A percentile compares a stretch with the other conserved stretches of the same genome.
These are phyloP conservation scores for Rhodotorula taiwanensis DNA, from an alignment of 768 basidiomycete genomes.

Conservation along the genomic window DNA sequence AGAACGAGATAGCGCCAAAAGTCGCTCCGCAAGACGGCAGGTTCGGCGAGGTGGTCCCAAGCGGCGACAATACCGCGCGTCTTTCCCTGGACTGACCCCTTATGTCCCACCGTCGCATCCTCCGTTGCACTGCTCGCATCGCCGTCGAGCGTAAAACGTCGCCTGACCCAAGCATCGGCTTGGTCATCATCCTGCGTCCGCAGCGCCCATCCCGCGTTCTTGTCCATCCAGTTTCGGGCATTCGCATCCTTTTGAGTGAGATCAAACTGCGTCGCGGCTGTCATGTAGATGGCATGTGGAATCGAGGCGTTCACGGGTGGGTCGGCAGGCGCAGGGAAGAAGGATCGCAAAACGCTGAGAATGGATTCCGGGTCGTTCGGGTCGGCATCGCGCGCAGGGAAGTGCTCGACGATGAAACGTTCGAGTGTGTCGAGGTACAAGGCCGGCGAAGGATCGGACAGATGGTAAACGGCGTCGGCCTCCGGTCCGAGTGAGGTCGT, in stretches of 20 bases:
- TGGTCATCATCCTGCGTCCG: conserved; percentile 19
- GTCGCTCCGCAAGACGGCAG: conserved; percentile 34
- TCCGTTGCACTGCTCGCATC: no score
- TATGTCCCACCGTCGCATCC: not conserved
- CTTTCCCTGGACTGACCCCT: no score
- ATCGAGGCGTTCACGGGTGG: conserved; percentile 2
- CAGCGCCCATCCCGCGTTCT: conserved; percentile 15
- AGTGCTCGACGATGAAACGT: conserved; percentile 20
- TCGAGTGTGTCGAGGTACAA: conserved; percentile 29
- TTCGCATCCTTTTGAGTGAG: not conserved
- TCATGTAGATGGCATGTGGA: conserved; percentile 31
- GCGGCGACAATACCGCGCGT: conserved; percentile 24
- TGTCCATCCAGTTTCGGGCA: conserved; percentile 3
- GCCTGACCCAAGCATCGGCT: conserved; percentile 26
- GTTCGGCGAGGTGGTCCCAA: conserved; percentile 23
- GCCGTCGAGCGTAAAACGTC: conserved; percentile 16
- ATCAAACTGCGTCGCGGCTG: conserved; percentile 7
- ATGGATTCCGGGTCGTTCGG: conserved; percentile 23
- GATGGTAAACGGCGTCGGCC: conserved; percentile 34
- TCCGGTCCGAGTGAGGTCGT: conserved; percentile 24
- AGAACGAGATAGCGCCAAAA: conserved; percentile 39
- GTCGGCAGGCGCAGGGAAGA: conserved; percentile 21
- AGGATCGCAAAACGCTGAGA: conserved; percentile 30
- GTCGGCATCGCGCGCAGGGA: conserved; percentile 24
- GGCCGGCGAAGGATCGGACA: conserved; percentile 7